Base-by-base conservation (phyloP, 306 rosid species). In the Oemleria cerasiformis region DNA sequence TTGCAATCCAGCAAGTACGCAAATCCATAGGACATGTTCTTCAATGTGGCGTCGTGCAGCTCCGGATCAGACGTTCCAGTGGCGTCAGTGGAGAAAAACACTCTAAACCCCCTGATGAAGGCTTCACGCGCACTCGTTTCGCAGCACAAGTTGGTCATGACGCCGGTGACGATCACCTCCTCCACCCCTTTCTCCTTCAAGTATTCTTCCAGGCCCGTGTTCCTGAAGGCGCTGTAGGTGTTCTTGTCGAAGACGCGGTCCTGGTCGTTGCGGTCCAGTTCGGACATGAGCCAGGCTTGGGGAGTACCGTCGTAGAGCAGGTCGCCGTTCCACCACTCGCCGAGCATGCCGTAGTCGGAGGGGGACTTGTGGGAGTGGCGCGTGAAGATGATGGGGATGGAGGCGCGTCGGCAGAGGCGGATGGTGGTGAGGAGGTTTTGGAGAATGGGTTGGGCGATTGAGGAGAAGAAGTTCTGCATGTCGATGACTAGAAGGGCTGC, bases 121-220 rank as follows among this genome's bases (percentile, higher is more conserved):
- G 89, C 95, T 1, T 85, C 95, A 65, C 97, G 95, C 83, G 97
- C 83, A 48, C 87, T 91, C 60, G 92, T 91, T 73, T 91, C 97
- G 13, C 95, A 91, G 82, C 92, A 91, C 21, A 86, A 5, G 77
- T 91, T 91, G 5, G 92, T 91, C 88, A 85, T 86, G 9, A 91
- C 95, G 2, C 90, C 95, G 0, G 85, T 78, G 60, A 91, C 87
- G 36, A 91, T 88, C 64, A 91, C 89, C 86, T 91, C 94, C 73
- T 78, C 65, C 79, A 88, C 80, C 8, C 86, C 81, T 84, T 73
- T 85, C 84, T 76, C 92, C 63, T 64, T 57, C 67, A 88, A 56
- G 40, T 74, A 64, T 62, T 81, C 88, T 65, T 86, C 90, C 19
- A 91, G 70, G 56, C 77, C 14, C 0, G 89, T 88, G 20, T 68